Percentiles rank a stretch among this genome's conserved stretches.
These are phyloP conservation scores for Angomonas ambiguus DNA, from an alignment of 208 protist species.

Conservation along the genomic window DNA sequence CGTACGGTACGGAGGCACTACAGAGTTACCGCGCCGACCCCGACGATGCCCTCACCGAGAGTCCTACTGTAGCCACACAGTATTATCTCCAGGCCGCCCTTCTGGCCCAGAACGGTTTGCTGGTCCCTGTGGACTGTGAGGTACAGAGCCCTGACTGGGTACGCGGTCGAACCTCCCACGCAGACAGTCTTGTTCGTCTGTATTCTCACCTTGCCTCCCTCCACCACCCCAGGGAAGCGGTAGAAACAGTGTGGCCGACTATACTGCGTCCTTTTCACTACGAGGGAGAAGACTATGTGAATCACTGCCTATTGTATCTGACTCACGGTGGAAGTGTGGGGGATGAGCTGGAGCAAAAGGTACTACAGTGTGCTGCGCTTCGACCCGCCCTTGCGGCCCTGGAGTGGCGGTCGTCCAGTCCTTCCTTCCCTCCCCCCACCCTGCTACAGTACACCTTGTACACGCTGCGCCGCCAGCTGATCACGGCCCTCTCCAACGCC, in stretches of 20 bases:
- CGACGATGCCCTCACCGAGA: too few species aligned
- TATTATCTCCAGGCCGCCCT: too few species aligned
- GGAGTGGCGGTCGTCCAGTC: background rate
- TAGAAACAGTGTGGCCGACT: background rate
- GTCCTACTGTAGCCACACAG: too few species aligned
- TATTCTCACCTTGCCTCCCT: too few species aligned
- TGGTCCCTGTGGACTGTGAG: too few species aligned
- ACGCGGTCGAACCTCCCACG: too few species aligned
- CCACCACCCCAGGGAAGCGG: constrained; percentile 1
- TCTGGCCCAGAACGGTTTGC: too few species aligned
- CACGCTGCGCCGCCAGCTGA: constrained; percentile 32
- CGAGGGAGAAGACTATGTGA: background rate
- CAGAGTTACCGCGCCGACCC: too few species aligned
- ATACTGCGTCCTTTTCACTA: background rate
- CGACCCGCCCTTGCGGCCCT: background rate
- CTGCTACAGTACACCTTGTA: constrained; percentile 22
- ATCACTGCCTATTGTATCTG: background rate
- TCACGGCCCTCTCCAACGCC: constrained; percentile 32
- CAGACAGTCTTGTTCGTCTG: too few species aligned
- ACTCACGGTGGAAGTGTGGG: background rate
- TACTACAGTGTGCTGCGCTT: background rate
- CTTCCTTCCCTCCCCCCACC: background rate
- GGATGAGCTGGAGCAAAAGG: background rate
- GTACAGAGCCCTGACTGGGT: too few species aligned
- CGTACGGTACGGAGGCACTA: too few species aligned